Conservation (phyloP, 2,329 filamentous ascomycete genomes). For the Phoma sp. region DNA sequence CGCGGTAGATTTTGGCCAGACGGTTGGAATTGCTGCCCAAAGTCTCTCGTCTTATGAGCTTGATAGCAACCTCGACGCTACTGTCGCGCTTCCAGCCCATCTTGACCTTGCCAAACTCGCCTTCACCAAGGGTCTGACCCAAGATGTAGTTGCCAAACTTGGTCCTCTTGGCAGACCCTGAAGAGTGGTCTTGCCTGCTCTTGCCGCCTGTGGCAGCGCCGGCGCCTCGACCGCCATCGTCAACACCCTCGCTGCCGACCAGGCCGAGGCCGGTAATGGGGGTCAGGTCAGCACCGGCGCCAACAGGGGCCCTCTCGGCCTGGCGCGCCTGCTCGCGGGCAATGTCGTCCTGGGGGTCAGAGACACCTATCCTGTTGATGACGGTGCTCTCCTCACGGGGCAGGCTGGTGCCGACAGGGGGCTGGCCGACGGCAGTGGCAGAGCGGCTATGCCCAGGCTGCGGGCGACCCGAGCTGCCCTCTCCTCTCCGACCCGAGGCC, state of each 20-base stretch:
- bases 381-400: slow-evolving; percentile 80
- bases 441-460: slow-evolving; percentile 53
- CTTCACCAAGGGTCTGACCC: slow-evolving; percentile 94
- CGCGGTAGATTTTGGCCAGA: slow-evolving; percentile 94
- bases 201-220: slow-evolving; percentile 31
- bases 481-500: slow-evolving; percentile 49
- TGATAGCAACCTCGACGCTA: slow-evolving; percentile 92
- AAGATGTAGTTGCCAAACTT: slow-evolving; percentile 96
- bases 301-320: slow-evolving; percentile 61
- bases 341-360: slow-evolving; percentile 75
- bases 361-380: slow-evolving; percentile 76
- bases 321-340: slow-evolving; percentile 74
- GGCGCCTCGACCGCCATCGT: slow-evolving; percentile 53
- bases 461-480: slow-evolving; percentile 37
- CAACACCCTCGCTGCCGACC: slow-evolving; percentile 57
- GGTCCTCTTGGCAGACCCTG: slow-evolving; percentile 70
- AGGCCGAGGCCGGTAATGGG: slow-evolving; percentile 57
- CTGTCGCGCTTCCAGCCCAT: slow-evolving; percentile 97
- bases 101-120: slow-evolving; percentile 98
- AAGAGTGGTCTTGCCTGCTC: slow-evolving; percentile 65
- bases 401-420: slow-evolving; percentile 60
- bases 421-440: slow-evolving; percentile 58
- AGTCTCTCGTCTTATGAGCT: slow-evolving; percentile 91
- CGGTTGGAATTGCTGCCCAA: slow-evolving; percentile 87
- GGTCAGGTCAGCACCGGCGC: slow-evolving; percentile 52